Conservation (phyloP, 768 basidiomycete species). For the Hemileccinum impolitum region DNA sequence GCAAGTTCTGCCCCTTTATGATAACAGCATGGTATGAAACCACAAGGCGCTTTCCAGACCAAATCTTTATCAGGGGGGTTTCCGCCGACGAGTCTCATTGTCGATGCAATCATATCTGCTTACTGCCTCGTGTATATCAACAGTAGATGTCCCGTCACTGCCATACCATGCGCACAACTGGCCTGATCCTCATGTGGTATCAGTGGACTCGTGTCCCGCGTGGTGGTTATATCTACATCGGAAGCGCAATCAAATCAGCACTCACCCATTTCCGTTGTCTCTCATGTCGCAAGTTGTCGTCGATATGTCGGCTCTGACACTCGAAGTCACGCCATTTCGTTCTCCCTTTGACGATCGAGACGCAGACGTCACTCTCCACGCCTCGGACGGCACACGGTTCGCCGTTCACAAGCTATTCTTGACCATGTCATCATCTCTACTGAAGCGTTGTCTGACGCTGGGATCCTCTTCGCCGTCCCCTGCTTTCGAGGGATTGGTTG, state of each 20-base stretch:
- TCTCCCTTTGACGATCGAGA: slow-evolving; percentile 39
- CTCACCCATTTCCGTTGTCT: slow-evolving; percentile 10
- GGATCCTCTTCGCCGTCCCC: slow-evolving; percentile 30
- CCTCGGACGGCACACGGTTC: slow-evolving; percentile 41
- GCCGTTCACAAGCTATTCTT: slow-evolving; percentile 42
- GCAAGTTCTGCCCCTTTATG: background rate
- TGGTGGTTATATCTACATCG: slow-evolving; percentile 27
- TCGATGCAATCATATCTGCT: slow-evolving; percentile 6
- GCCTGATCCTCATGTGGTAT: slow-evolving; percentile 28
- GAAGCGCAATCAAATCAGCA: slow-evolving; percentile 16
- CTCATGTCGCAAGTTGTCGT: slow-evolving; percentile 28
- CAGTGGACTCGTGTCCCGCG: slow-evolving; percentile 10
- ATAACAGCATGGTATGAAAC: background rate
- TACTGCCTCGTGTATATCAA: slow-evolving; percentile 26
- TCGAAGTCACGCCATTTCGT: slow-evolving; percentile 24
- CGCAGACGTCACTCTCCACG: slow-evolving; percentile 42
- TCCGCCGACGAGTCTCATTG: background rate
- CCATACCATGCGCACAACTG: slow-evolving; percentile 27
- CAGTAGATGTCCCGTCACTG: slow-evolving; percentile 11
- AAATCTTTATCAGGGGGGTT: background rate
- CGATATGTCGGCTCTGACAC: slow-evolving; percentile 26
- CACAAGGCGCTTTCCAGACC: slow-evolving; percentile 22
- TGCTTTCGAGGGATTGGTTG: slow-evolving; percentile 21
- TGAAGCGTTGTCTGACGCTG: slow-evolving; percentile 30
- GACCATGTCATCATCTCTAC: slow-evolving; percentile 39